These are phyloP conservation scores for Phialocephala subalpina DNA, from an alignment of 2,329 filamentous ascomycete genomes.

Conservation along the genomic window DNA sequence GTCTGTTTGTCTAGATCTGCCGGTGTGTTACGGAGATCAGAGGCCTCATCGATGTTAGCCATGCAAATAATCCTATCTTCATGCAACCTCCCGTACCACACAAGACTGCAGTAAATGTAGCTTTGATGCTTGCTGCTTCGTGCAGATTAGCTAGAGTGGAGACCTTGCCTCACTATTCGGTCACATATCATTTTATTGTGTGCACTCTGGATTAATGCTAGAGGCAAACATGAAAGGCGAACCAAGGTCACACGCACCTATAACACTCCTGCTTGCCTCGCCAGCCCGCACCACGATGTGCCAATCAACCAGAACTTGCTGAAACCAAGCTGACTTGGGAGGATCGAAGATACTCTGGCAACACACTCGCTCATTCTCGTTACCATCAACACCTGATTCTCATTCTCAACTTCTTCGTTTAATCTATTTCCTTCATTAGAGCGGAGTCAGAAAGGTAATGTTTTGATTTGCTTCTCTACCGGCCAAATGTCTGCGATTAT, in stretches of 20 bases:
- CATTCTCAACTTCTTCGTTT: slow-evolving; percentile 11
- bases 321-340: slow-evolving; percentile 7
- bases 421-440: slow-evolving; percentile 7
- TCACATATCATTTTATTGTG: slow-evolving; percentile 3
- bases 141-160: not conserved
- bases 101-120: not conserved
- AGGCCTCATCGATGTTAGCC: slow-evolving; percentile 31
- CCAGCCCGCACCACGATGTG: slow-evolving; percentile 23
- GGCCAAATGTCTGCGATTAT: not conserved
- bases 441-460: slow-evolving; percentile 3
- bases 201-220: not conserved
- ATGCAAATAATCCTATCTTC: slow-evolving; percentile 20
- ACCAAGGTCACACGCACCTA: slow-evolving; percentile 9
- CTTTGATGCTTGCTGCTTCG: slow-evolving; percentile 3
- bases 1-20: slow-evolving; percentile 34
- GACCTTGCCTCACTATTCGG: not conserved
- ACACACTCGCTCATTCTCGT: slow-evolving; percentile 24
- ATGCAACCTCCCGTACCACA: slow-evolving; percentile 32
- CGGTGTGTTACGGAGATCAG: slow-evolving; percentile 24
- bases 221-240: slow-evolving; percentile 8
- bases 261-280: slow-evolving; percentile 3
- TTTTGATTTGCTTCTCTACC: not conserved
- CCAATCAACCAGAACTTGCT: slow-evolving; percentile 22
- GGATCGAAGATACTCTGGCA: slow-evolving; percentile 21
- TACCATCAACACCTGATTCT: slow-evolving; percentile 15